Evolutionary conservation across 2,329 filamentous ascomycete genomes (phyloP), one percentile per base, ranked within the genome.

Genomic region (Colletotrichum sp.): DNA sequence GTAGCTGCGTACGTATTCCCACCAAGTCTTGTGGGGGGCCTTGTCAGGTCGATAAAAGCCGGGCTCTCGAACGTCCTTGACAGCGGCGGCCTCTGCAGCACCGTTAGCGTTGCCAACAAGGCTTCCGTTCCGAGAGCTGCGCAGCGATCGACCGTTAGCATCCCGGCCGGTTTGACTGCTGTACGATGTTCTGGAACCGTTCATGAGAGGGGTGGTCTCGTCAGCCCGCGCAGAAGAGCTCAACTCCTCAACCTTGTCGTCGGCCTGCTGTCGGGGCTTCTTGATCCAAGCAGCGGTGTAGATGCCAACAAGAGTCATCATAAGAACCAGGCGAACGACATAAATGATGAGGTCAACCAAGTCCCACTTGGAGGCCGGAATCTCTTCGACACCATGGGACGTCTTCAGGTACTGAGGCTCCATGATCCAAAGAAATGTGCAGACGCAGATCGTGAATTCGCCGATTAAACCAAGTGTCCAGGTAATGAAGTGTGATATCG

Each of bases 1-100:
- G 84, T 99, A 99, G 62, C 96, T 96, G 78, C 94, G 93, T 76
- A 98, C 88, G 84, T 99, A 99, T 82, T 99, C 96, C 92, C 95
- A 98, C 97, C 97, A 99, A 69, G 93, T 97, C 79, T 95, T 95
- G 79, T 95, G 94, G 4, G 95, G 96, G 10, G 95, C 91, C 78
- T 95, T 96, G 49, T 94, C 94, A 3, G 96, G 96, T 79, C 96
- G 94, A 84, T 98, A 98, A 89, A 98, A 99, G 8, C 95, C 95
- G 12, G 94, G 92, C 28, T 92, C 91, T 60, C 71, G 71, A 68
- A 92, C 90, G 74, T 95, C 93, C 77, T 87, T 88, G 71, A 81
- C 77, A 65, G 84, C 80, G 55, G 82, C 83, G 39, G 86, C 87
- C 79, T 89, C 89, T 77, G 88, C 86, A 76, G 82, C 79, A 63